Conservation (phyloP, 495 filamentous ascomycete genomes). For the Hypoxylon cercidicola region DNA sequence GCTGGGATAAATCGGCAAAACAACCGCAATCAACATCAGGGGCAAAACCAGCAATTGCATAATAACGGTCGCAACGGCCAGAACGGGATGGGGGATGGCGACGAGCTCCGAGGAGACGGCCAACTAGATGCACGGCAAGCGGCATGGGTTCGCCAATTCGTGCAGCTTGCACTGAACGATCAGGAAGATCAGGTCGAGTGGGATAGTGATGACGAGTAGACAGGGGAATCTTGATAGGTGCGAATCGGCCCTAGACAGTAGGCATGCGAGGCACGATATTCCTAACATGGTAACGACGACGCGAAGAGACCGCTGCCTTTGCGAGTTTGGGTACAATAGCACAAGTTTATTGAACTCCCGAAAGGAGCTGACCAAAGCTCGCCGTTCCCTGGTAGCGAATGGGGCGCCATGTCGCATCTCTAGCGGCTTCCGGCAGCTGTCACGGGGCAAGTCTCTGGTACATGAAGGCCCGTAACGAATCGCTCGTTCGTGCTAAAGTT, state of each 20-base stretch:
- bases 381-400: slow-evolving; percentile 40
- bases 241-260: slow-evolving; percentile 29
- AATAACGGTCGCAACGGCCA: slow-evolving; percentile 40
- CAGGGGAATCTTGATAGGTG: slow-evolving; percentile 32
- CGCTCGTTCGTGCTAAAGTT: slow-evolving; percentile 33
- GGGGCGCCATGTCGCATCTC: slow-evolving; percentile 41
- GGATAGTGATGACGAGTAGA: slow-evolving; percentile 51
- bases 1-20: slow-evolving; percentile 36
- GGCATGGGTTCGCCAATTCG: slow-evolving; percentile 64
- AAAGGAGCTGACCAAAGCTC: slow-evolving; percentile 41
- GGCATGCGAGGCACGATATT: slow-evolving; percentile 40
- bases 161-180: slow-evolving; percentile 63
- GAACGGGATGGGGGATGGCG: slow-evolving; percentile 29
- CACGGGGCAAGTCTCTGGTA: slow-evolving; percentile 37
- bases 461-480: slow-evolving; percentile 26
- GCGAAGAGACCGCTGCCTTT: slow-evolving; percentile 13
- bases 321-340: slow-evolving; percentile 34
- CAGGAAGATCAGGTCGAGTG: slow-evolving; percentile 59
- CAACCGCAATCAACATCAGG: slow-evolving; percentile 43
- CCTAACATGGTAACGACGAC: slow-evolving; percentile 38
- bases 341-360: slow-evolving; percentile 43
- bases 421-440: slow-evolving; percentile 46
- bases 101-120: slow-evolving; percentile 34
- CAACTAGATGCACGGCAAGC: slow-evolving; percentile 48
- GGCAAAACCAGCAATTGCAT: slow-evolving; percentile 31